Base-by-base conservation (phyloP, 768 basidiomycete species). In the Amanita pseudoporphyria region DNA sequence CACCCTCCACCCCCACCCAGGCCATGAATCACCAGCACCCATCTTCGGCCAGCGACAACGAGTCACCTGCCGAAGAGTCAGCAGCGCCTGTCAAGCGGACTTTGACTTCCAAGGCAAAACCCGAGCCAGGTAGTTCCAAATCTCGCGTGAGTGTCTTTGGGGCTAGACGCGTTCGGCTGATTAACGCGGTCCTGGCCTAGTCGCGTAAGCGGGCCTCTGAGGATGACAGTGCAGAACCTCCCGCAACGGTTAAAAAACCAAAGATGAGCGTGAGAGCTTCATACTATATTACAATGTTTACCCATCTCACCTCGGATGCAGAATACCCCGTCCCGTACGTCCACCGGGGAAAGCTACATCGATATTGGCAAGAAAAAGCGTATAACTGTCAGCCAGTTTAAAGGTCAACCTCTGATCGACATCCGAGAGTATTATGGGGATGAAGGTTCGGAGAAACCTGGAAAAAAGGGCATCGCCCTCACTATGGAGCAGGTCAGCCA, bases 381-480 rank as follows among this genome's bases (percentile, higher is more conserved):
- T 5, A 83, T 70, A 2, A 74, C 81, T 2, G 78, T 86, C 40
- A 56, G 65, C 31, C 54, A 53, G 33, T 72, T 69, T 64, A 70
- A 74, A 72, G 83, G 81, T 6, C 69, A 64, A 1, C 58, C 73
- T 3, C 66, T 79, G 37, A 61, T 89, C 21, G 84, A 89, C 57
- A 86, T 90, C 47, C 78, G 87, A 35, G 85, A 90, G 60, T 90
- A 74, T 56, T 91, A 84, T 46, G 60, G 64, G 18, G 67, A 58
- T 36, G 69, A 65, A 6, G 64, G 74, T 1, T 78, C 81, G 5
- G 72, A 77, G 54, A 87, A 83, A 53, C 87, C 88, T 0, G 85
- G 86, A 0, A 90, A 87, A 64, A 91, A 89, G 57, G 88, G 87
- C 7, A 84, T 90, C 45, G 74, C 82, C 0, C 68, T 91, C 22